Evolutionary conservation across 176 grass and related monocot species (phyloP).

Genomic region (Raddia distichophylla): DNA sequence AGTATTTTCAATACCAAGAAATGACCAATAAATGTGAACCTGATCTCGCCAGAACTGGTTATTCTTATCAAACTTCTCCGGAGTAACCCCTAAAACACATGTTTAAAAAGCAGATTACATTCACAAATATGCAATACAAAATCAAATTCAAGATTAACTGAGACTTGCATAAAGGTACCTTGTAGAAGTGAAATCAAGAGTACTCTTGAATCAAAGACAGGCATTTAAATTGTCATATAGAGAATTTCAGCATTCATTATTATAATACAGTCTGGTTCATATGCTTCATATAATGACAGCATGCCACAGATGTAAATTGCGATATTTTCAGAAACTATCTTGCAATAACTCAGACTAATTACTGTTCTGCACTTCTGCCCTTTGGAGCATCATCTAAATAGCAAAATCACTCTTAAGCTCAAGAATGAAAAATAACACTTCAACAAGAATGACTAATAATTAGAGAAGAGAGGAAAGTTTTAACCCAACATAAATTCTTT

Average conservation of each 20-base stretch:
- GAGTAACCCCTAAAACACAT: constrained; percentile 70
- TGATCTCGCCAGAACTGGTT: constrained; percentile 81
- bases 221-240: neutral
- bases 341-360: neutral
- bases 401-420: neutral
- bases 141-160: constrained; percentile 14
- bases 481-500: neutral
- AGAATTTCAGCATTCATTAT: neutral
- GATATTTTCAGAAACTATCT: neutral
- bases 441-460: neutral
- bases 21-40: constrained; percentile 76
- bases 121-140: constrained; percentile 27
- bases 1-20: constrained; percentile 61
- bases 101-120: constrained; percentile 41
- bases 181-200: neutral
- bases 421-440: neutral
- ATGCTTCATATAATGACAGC: neutral
- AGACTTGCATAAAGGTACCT: neutral
- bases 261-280: neutral
- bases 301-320: constrained; percentile 7
- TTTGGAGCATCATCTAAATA: neutral
- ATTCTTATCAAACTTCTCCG: constrained; percentile 62
- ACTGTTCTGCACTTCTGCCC: too few relatives aligned
- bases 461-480: neutral
- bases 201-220: neutral